These are phyloP conservation scores for Colletotrichum limetticola DNA, from an alignment of 2,329 filamentous ascomycete species.

Conservation along the genomic window DNA sequence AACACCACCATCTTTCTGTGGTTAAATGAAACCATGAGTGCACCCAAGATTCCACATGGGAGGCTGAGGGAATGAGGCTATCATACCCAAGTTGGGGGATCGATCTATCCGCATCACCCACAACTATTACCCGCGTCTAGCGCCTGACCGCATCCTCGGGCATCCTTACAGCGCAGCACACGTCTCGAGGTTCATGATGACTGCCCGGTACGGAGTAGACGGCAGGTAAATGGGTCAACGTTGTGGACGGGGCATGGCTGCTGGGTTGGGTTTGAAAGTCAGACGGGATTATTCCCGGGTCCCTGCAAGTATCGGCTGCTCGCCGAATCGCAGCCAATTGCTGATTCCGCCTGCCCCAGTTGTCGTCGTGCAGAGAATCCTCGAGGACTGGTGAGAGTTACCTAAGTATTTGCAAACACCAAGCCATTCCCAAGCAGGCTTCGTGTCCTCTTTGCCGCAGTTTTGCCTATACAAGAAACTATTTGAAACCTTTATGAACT, in stretches of 20 bases:
- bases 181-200: background rate
- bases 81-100: background rate
- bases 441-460: background rate
- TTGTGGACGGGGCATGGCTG: background rate
- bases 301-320: conserved; percentile 4
- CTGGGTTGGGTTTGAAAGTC: background rate
- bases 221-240: background rate
- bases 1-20: background rate
- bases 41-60: background rate
- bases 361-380: background rate
- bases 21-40: background rate
- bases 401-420: background rate
- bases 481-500: too few relatives aligned
- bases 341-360: background rate
- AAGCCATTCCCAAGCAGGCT: background rate
- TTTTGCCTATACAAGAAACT: too few relatives aligned
- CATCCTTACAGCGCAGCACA: conserved; percentile 15
- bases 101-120: conserved; percentile 11
- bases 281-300: background rate
- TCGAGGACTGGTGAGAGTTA: background rate
- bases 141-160: conserved; percentile 18
- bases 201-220: too few relatives aligned
- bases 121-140: conserved; percentile 11
- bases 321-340: background rate
- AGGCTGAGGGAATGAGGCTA: background rate